phyloP scores from a whole-genome alignment of 2,329 filamentous ascomycete species.

The Epichloe hybrida region DNA sequence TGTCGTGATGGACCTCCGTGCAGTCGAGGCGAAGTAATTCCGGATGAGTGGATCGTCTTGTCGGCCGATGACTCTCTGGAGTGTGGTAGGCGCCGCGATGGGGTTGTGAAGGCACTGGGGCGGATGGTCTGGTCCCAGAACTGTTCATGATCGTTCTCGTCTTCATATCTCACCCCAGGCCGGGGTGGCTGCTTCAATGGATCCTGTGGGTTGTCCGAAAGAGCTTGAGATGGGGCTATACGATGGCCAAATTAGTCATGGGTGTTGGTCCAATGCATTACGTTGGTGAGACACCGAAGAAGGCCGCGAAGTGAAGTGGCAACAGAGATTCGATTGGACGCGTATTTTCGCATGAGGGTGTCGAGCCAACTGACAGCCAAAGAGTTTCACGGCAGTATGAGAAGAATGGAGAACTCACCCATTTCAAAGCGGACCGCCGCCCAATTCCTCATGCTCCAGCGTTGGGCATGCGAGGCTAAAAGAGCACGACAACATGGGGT shows the following conservation, averaged over 20 bases:
- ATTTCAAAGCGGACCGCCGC: slow-evolving; percentile 14
- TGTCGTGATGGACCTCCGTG: slow-evolving; percentile 28
- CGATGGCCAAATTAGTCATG: slow-evolving; percentile 2
- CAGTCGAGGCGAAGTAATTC: slow-evolving; percentile 3
- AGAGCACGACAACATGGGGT: slow-evolving; percentile 4
- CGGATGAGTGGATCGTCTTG: slow-evolving; percentile 26
- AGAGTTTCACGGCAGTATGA: slow-evolving; percentile 1
- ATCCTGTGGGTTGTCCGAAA: slow-evolving; percentile 41
- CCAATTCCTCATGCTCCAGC: slow-evolving; percentile 10
- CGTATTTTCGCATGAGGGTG: not conserved
- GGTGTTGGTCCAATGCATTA: not conserved
- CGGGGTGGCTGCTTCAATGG: slow-evolving; percentile 38
- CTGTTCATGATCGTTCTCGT: slow-evolving; percentile 37
- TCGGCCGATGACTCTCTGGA: slow-evolving; percentile 47
- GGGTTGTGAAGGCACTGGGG: slow-evolving; percentile 27
- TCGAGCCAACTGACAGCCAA: not conserved
- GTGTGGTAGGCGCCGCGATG: slow-evolving; percentile 28
- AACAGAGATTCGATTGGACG: not conserved
- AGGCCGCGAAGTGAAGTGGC: not conserved
- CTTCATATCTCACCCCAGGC: slow-evolving; percentile 36
- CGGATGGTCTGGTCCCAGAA: slow-evolving; percentile 39
- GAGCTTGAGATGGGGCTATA: slow-evolving; percentile 45
- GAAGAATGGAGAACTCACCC: slow-evolving; percentile 9
- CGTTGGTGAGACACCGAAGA: slow-evolving; percentile 1
- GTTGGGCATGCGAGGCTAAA: slow-evolving; percentile 9